phyloP scores from a whole-genome alignment of 768 basidiomycete genomes.

The Hemileccinum impolitum region DNA sequence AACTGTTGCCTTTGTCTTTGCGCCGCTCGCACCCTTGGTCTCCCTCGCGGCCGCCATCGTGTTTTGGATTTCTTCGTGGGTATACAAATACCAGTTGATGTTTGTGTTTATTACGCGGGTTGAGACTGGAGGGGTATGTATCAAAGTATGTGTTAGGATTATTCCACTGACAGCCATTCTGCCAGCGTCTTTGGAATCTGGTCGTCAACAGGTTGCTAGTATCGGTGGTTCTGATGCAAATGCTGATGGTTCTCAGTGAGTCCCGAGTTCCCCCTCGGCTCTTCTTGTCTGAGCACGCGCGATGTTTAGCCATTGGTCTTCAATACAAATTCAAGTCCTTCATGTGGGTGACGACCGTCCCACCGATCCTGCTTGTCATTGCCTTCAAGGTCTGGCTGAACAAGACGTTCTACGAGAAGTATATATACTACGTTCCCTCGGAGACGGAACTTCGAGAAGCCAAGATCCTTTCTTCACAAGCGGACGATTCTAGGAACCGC shows the following conservation, averaged over 20 bases:
- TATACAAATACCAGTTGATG: conserved; percentile 97
- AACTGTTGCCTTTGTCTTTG: conserved; percentile 92
- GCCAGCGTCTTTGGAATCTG: conserved; percentile 90
- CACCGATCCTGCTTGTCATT: conserved; percentile 75
- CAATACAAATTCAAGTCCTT: conserved; percentile 71
- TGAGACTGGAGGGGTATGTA: conserved; percentile 88
- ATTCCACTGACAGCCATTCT: conserved; percentile 2
- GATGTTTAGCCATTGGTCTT: conserved; percentile 71
- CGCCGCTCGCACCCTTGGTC: conserved; percentile 91
- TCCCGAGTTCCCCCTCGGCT: conserved; percentile 5
- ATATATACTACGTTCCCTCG: conserved; percentile 83
- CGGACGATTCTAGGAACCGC: conserved; percentile 67
- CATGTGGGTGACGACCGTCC: conserved; percentile 80
- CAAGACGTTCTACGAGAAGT: conserved; percentile 60
- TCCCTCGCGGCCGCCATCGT: conserved; percentile 77
- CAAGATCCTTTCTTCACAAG: conserved; percentile 74
- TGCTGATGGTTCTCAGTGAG: conserved; percentile 83
- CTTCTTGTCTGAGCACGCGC: not conserved
- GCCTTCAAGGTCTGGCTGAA: conserved; percentile 84
- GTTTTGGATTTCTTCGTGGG: conserved; percentile 83
- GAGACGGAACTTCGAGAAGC: conserved; percentile 70
- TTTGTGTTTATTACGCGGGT: conserved; percentile 87
- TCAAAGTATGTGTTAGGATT: not conserved
- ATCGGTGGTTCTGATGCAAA: conserved; percentile 82
- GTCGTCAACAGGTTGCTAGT: conserved; percentile 83